Evolutionary conservation across 1,284 basidiomycete genomes (phyloP).

Genomic region (Mycena sp.): DNA sequence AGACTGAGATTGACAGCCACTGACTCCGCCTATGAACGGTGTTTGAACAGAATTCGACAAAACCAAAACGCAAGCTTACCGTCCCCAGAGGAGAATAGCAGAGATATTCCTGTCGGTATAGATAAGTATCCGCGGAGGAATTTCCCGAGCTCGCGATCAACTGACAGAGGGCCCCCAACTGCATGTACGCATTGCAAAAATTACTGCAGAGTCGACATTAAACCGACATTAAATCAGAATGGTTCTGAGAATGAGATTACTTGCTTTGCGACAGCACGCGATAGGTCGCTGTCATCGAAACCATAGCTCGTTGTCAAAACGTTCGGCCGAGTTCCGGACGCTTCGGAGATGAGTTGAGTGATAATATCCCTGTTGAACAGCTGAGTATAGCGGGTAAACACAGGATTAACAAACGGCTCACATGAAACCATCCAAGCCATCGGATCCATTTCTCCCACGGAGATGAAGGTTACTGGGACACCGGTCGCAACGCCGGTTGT

Average conservation of each 20-base stretch:
- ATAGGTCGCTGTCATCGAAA: slow-evolving; percentile 23
- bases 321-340: slow-evolving; percentile 6
- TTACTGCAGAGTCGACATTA: neutral
- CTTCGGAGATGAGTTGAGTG: slow-evolving; percentile 9
- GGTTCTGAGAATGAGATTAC: neutral
- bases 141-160: too few relatives aligned
- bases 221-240: neutral
- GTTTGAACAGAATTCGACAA: neutral
- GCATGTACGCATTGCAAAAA: slow-evolving; percentile 21
- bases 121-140: neutral
- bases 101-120: slow-evolving; percentile 29
- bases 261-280: slow-evolving; percentile 6
- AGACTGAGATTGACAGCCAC: slow-evolving; percentile 17
- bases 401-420: neutral
- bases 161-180: slow-evolving; percentile 22
- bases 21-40: slow-evolving; percentile 37
- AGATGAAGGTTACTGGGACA: slow-evolving; percentile 16
- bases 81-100: slow-evolving; percentile 41
- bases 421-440: slow-evolving; percentile 20
- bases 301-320: slow-evolving; percentile 24
- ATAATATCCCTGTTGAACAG: slow-evolving; percentile 15
- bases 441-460: slow-evolving; percentile 12
- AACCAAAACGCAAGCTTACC: neutral
- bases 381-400: neutral
- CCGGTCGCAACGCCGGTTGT: slow-evolving; percentile 12